phyloP scores from a whole-genome alignment of 75 land plant species.

The Cryptomeria japonica region DNA sequence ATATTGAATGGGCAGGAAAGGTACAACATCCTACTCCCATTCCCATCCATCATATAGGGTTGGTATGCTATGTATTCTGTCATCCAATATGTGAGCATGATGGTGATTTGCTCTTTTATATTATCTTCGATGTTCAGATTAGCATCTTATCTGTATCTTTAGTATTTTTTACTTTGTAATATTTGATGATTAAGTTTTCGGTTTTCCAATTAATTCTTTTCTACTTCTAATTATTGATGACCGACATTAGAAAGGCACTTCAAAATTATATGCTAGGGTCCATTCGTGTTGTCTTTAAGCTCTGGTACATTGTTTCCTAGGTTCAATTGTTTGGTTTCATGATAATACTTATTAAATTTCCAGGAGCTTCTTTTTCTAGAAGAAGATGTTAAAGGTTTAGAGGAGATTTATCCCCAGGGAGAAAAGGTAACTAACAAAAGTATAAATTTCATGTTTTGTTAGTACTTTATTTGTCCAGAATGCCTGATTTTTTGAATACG shows the following conservation, averaged over 20 bases:
- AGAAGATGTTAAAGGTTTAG: constrained; percentile 89
- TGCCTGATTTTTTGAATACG: not conserved
- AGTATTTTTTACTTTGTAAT: not conserved
- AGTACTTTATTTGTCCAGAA: not conserved
- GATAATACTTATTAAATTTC: not conserved
- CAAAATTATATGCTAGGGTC: not conserved
- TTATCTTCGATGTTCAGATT: not conserved
- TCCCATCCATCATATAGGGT: not conserved
- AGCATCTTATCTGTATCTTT: not conserved
- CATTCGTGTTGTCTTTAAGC: not conserved
- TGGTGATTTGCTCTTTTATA: not conserved
- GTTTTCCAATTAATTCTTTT: not conserved
- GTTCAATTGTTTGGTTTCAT: not conserved
- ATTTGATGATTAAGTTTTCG: not conserved
- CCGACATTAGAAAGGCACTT: not conserved
- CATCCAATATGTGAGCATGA: not conserved
- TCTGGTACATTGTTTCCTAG: not conserved
- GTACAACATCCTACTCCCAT: not conserved
- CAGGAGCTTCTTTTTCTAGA: constrained; percentile 93
- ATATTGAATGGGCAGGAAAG: not conserved
- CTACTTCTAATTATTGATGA: not conserved
- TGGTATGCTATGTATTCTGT: not conserved
- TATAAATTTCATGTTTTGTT: not conserved
- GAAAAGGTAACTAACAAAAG: constrained; percentile 64
- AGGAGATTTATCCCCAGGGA: constrained; percentile 98